A percentile compares a stretch with the other conserved stretches of the same genome.
phyloP scores from a whole-genome alignment of 2,329 filamentous ascomycete species.

The Penicillium brasilianum region DNA sequence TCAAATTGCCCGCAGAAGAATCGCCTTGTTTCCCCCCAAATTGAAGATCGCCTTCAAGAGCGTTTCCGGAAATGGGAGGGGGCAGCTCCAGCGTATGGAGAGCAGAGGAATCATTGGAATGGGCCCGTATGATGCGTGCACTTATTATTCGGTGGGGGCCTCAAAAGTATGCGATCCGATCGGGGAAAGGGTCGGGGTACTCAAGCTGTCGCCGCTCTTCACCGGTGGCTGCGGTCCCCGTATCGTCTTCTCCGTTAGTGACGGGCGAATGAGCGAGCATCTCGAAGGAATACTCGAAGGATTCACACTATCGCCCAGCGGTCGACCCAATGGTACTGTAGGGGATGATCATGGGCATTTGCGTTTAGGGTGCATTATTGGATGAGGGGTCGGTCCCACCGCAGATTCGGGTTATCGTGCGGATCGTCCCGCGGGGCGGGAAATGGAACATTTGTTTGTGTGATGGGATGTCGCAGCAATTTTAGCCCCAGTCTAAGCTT shows the following conservation, averaged over 20 bases:
- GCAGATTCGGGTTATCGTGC: slow-evolving; percentile 13
- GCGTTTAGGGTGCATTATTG: slow-evolving; percentile 3
- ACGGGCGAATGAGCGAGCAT: background rate
- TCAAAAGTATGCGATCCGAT: slow-evolving; percentile 10
- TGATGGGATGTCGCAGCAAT: background rate
- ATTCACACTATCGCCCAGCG: slow-evolving; percentile 4
- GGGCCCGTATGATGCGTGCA: slow-evolving; percentile 16
- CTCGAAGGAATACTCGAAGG: background rate
- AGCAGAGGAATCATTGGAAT: background rate
- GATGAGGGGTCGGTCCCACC: slow-evolving; percentile 10
- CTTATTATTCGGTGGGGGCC: slow-evolving; percentile 11
- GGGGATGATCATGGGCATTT: background rate
- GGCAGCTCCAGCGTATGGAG: background rate
- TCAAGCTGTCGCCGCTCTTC: slow-evolving; percentile 1
- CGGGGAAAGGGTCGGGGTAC: slow-evolving; percentile 4
- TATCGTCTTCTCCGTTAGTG: background rate
- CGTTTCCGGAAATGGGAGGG: slow-evolving; percentile 4
- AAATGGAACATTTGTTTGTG: slow-evolving; percentile 5
- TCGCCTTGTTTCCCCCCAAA: slow-evolving; percentile 8
- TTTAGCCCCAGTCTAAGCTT: background rate
- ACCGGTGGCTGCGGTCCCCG: background rate
- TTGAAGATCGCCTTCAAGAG: slow-evolving; percentile 11
- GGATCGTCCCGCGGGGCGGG: slow-evolving; percentile 18
- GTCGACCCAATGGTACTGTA: slow-evolving; percentile 3
- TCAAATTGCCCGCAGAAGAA: slow-evolving; percentile 11